Conservation (phyloP, 2,329 filamentous ascomycete species). For the Penicillium paneum region DNA sequence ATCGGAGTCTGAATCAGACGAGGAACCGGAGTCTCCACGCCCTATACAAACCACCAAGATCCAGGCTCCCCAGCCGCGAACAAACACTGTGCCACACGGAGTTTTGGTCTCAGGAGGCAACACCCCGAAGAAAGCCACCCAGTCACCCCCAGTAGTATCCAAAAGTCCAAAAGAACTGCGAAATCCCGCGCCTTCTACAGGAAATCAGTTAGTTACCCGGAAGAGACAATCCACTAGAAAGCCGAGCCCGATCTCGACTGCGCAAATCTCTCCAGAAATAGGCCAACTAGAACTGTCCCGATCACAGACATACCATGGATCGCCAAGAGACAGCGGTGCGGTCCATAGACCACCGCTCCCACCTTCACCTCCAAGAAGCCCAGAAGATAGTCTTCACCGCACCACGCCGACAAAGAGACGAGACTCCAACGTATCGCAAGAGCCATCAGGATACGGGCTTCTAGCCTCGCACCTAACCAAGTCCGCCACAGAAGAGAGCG, state of each 20-base stretch:
- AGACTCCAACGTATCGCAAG: slow-evolving; percentile 22
- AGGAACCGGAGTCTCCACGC: slow-evolving; percentile 4
- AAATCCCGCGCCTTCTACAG: slow-evolving; percentile 27
- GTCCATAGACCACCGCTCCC: slow-evolving; percentile 27
- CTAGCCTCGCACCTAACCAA: slow-evolving; percentile 34
- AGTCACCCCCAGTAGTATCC: slow-evolving; percentile 1
- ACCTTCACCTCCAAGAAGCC: slow-evolving; percentile 36
- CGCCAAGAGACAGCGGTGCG: slow-evolving; percentile 16
- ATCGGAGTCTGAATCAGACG: slow-evolving; percentile 20
- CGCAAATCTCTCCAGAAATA: slow-evolving; percentile 22
- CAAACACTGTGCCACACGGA: slow-evolving; percentile 13
- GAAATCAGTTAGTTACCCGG: slow-evolving; percentile 26
- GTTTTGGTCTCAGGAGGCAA: slow-evolving; percentile 10
- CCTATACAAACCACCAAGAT: slow-evolving; percentile 17
- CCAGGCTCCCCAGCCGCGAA: slow-evolving; percentile 21
- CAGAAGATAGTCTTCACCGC: slow-evolving; percentile 28
- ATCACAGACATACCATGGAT: slow-evolving; percentile 34
- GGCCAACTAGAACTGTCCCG: slow-evolving; percentile 31
- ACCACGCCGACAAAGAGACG: slow-evolving; percentile 20
- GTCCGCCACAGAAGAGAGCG: slow-evolving; percentile 27
- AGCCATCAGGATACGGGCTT: slow-evolving; percentile 36
- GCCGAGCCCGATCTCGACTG: slow-evolving; percentile 15
- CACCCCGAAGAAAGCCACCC: slow-evolving; percentile 12
- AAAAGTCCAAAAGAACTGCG: slow-evolving; percentile 21
- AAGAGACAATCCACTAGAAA: slow-evolving; percentile 21